phyloP scores from a whole-genome alignment of 1,284 basidiomycete species.

The Chondrostereum purpureum region DNA sequence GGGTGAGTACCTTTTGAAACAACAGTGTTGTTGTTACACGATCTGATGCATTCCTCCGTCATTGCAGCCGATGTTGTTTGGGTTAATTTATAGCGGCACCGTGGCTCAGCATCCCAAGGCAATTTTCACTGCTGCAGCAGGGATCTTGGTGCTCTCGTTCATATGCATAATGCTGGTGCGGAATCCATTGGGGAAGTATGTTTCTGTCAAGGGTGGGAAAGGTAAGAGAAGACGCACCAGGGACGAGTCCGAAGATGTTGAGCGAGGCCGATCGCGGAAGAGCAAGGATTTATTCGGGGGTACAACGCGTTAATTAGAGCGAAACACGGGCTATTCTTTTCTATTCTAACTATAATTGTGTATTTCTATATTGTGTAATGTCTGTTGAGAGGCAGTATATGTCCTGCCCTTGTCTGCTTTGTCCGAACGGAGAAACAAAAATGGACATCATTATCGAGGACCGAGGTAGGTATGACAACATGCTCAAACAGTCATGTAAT shows the following conservation, averaged over 20 bases:
- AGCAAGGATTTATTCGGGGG: conserved; percentile 44
- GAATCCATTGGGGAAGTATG: conserved; percentile 27
- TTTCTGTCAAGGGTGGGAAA: conserved; percentile 16
- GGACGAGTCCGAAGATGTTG: conserved; percentile 25
- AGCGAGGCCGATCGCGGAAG: conserved; percentile 46
- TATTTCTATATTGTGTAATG: not conserved
- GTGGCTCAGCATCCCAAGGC: conserved; percentile 61
- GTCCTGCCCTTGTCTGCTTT: no score
- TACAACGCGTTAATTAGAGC: not conserved
- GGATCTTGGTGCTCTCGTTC: conserved; percentile 42
- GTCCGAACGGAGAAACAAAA: no score
- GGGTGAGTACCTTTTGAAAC: conserved; percentile 35
- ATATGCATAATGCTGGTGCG: conserved; percentile 44
- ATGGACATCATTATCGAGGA: no score
- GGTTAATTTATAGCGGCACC: conserved; percentile 57
- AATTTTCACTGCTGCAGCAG: conserved; percentile 54
- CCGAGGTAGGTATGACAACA: no score
- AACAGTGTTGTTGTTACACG: conserved; percentile 6
- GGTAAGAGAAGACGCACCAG: conserved; percentile 14
- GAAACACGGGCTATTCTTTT: not conserved
- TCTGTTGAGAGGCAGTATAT: no score
- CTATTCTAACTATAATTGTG: not conserved
- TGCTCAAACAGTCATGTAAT: not conserved
- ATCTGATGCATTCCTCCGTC: conserved; percentile 6
- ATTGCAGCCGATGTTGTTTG: conserved; percentile 62